phyloP scores from a whole-genome alignment of 2,329 filamentous ascomycete genomes.

The Truncatella angustata region DNA sequence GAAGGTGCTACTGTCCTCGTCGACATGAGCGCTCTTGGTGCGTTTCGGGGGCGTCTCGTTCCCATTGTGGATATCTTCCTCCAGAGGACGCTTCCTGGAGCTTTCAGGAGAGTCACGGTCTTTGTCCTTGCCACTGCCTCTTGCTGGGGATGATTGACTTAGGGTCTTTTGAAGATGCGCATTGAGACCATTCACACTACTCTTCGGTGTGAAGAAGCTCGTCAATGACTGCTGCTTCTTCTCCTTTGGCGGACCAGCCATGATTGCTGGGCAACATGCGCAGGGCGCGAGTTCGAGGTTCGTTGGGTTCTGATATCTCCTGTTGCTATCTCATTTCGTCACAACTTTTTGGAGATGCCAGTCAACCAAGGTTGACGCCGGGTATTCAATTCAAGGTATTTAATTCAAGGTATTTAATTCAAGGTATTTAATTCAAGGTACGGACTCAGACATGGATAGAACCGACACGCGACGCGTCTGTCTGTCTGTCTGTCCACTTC shows the following conservation, averaged over 20 bases:
- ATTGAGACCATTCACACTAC: constrained; percentile 46
- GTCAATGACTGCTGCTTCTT: constrained; percentile 83
- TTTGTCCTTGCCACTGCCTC: neutral
- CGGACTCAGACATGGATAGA: too few species aligned
- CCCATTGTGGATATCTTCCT: constrained; percentile 43
- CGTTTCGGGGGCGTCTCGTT: constrained; percentile 38
- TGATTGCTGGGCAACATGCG: constrained; percentile 16
- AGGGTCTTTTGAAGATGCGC: constrained; percentile 33
- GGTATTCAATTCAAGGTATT: too few species aligned
- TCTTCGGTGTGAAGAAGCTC: constrained; percentile 74
- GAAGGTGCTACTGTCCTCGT: constrained; percentile 38
- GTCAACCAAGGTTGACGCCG: too few species aligned
- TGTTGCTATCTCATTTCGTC: neutral
- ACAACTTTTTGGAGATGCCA: neutral
- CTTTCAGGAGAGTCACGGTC: constrained; percentile 20
- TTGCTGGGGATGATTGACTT: constrained; percentile 14
- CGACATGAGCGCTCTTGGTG: constrained; percentile 44
- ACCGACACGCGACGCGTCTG: too few species aligned
- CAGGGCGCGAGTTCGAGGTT: too few species aligned
- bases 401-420: too few species aligned
- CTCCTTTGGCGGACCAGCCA: constrained; percentile 39
- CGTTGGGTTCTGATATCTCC: too few species aligned
- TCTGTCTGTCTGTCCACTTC: too few species aligned
- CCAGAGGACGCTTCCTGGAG: constrained; percentile 50
- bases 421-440: too few species aligned